A percentile compares a stretch with the other conserved stretches of the same genome.
These are phyloP conservation scores for Nakaseomyces sp. DNA, from an alignment of 1,139 yeast genomes.

Conservation along the genomic window DNA sequence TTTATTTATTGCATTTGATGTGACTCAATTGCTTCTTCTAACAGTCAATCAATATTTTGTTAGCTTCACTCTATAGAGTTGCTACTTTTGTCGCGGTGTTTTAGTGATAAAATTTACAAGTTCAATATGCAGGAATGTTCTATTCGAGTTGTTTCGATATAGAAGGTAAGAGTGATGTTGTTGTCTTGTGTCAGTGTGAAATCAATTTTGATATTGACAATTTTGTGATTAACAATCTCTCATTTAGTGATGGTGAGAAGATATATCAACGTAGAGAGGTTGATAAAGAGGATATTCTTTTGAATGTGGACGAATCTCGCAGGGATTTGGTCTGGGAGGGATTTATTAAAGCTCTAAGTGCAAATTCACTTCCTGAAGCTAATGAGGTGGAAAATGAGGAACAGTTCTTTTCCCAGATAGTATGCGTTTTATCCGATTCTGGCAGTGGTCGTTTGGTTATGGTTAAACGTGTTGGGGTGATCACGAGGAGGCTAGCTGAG, in stretches of 20 bases:
- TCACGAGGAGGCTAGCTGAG: slow-evolving; percentile 20
- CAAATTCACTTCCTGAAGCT: background rate
- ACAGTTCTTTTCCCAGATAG: background rate
- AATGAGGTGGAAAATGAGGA: background rate
- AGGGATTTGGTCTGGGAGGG: background rate
- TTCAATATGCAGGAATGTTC: background rate
- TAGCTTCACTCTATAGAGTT: too few relatives aligned
- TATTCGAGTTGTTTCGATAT: slow-evolving; percentile 3
- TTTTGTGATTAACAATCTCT: background rate
- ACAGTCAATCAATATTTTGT: too few relatives aligned
- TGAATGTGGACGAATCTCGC: background rate
- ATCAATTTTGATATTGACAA: background rate
- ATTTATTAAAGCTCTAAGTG: background rate
- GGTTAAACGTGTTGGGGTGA: slow-evolving; percentile 15
- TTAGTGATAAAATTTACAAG: too few relatives aligned
- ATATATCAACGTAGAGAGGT: background rate
- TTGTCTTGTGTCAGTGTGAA: slow-evolving; percentile 28
- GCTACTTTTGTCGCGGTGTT: too few relatives aligned
- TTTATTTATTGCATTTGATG: too few relatives aligned
- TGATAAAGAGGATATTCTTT: background rate
- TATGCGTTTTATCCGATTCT: slow-evolving; percentile 10
- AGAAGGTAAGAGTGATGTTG: background rate
- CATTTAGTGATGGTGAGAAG: slow-evolving; percentile 3
- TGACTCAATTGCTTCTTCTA: too few relatives aligned
- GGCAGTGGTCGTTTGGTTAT: slow-evolving; percentile 15